Evolutionary conservation across 1,284 basidiomycete genomes (phyloP).

Genomic region (Sporisorium iseilematis-ciliati): DNA sequence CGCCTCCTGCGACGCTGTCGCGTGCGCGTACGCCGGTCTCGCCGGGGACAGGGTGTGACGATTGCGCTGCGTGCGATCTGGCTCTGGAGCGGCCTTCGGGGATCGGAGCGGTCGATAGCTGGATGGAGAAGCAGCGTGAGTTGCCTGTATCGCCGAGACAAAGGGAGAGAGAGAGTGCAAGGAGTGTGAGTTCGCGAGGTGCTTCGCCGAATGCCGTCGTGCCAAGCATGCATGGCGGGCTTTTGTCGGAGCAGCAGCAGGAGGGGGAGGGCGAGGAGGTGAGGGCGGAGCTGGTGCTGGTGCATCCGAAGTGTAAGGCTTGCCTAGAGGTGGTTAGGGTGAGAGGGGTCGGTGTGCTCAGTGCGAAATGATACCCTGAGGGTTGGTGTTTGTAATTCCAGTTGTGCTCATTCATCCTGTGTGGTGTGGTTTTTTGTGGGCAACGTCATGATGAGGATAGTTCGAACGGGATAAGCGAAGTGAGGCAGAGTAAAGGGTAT

Average conservation of each 20-base stretch:
- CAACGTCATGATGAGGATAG: too few species aligned
- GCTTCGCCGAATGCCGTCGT: conserved; percentile 1
- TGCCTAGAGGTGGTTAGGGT: conserved; percentile 35
- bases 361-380: conserved; percentile 3
- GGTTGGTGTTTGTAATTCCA: not conserved
- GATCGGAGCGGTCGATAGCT: conserved; percentile 52
- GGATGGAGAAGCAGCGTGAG: conserved; percentile 39
- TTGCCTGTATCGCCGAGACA: conserved; percentile 1
- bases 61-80: conserved; percentile 60
- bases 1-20: conserved; percentile 13
- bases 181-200: conserved; percentile 5
- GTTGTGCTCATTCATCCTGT: not conserved
- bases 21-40: not conserved
- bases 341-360: conserved; percentile 47
- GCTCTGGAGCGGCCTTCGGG: conserved; percentile 51
- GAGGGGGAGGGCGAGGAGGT: too few species aligned
- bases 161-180: conserved; percentile 9
- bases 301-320: conserved; percentile 39
- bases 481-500: not conserved
- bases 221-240: conserved; percentile 34
- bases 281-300: conserved; percentile 39
- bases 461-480: too few species aligned
- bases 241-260: too few species aligned
- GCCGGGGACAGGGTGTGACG: conserved; percentile 32
- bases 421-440: too few species aligned